Conservation (phyloP, 768 basidiomycete species). For the Rhodosporidiobolus odoratus region DNA sequence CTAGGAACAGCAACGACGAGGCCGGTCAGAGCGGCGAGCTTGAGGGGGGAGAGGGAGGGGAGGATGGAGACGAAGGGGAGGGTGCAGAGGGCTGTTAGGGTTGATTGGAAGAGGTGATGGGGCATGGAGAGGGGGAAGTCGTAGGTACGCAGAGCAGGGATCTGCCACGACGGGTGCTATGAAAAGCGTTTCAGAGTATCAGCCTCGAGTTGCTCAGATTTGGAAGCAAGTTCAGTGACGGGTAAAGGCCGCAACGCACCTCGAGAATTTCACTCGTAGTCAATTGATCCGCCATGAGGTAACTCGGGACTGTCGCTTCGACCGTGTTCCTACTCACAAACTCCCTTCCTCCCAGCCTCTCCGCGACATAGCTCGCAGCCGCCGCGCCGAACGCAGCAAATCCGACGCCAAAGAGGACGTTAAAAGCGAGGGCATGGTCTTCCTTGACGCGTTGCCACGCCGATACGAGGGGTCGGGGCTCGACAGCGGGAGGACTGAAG, state of each 20-base stretch:
- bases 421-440: conserved; percentile 15
- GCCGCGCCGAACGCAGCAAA: conserved; percentile 13
- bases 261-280: conserved; percentile 26
- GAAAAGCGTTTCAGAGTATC: background rate
- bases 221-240: background rate
- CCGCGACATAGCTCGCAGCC: conserved; percentile 17
- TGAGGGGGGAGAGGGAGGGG: background rate
- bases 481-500: conserved; percentile 22
- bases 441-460: conserved; percentile 7
- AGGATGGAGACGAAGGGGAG: conserved; percentile 18
- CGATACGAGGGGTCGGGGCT: conserved; percentile 8
- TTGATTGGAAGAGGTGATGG: conserved; percentile 5
- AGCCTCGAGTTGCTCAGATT: background rate
- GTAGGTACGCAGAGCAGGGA: conserved; percentile 17
- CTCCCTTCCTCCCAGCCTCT: conserved; percentile 13
- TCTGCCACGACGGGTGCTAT: conserved; percentile 4
- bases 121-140: conserved; percentile 6
- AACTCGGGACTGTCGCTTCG: conserved; percentile 22
- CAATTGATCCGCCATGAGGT: conserved; percentile 17
- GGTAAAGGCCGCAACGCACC: background rate
- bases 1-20: background rate
- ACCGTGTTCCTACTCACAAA: conserved; percentile 15
- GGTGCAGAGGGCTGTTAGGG: background rate
- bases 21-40: background rate
- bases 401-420: conserved; percentile 17